Conservation (phyloP, 192 early-diverging fungal species). For the Helicostylum pulchrum region DNA sequence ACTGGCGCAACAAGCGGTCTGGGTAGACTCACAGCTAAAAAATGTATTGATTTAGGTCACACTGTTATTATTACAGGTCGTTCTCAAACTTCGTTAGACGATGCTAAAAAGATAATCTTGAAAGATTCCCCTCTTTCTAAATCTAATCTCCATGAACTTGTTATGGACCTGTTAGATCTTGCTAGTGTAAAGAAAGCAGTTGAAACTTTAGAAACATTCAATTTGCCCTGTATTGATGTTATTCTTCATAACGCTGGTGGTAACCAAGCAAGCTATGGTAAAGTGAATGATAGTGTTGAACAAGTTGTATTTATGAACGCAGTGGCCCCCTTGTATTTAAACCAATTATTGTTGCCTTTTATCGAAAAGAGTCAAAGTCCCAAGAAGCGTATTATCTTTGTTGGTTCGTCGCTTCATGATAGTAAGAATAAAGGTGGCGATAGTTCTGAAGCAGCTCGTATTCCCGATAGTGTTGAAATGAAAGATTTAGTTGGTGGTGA, state of each 20-base stretch:
- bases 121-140: neutral
- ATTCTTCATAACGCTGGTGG: conserved; percentile 24
- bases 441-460: neutral
- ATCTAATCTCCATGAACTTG: conserved; percentile 1
- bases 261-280: neutral
- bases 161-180: conserved; percentile 16
- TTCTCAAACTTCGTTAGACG: neutral
- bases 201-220: conserved; percentile 7
- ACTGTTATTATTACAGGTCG: conserved; percentile 25
- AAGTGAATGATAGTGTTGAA: conserved; percentile 7
- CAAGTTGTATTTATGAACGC: conserved; percentile 23
- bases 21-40: conserved; percentile 55
- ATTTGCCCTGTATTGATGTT: conserved; percentile 15
- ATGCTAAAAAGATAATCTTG: conserved; percentile 6
- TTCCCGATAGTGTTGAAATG: conserved; percentile 4
- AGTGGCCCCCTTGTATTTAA: conserved; percentile 20
- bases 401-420: conserved; percentile 20
- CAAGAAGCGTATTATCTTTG: conserved; percentile 15
- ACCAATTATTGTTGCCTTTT: conserved; percentile 15
- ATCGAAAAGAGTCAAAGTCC: conserved; percentile 15
- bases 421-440: conserved; percentile 10
- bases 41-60: conserved; percentile 69
- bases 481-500: conserved; percentile 9
- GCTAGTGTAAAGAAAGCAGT: conserved; percentile 15
- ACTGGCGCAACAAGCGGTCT: conserved; percentile 23